A percentile compares a stretch with the other conserved stretches of the same genome.
Evolutionary conservation across 192 early-diverging fungal species (phyloP).

Genomic region (Coemansia sp.): DNA sequence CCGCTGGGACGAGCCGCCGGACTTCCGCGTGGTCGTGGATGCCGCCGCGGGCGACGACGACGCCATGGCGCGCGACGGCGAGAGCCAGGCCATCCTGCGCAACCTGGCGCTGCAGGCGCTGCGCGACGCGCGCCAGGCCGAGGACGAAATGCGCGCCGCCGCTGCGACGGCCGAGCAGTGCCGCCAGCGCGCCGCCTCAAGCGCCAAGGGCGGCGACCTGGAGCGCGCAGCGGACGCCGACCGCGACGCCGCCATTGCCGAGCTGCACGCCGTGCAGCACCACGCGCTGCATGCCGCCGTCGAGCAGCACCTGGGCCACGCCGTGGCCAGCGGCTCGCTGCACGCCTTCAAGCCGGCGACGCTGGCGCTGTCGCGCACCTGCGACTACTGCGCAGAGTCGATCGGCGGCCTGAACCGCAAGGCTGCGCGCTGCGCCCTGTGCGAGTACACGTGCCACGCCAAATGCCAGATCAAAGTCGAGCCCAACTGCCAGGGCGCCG

Average conservation of each 20-base stretch:
- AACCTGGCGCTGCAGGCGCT: constrained; percentile 38
- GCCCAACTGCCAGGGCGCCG: constrained; percentile 38
- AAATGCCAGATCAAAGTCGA: constrained; percentile 53
- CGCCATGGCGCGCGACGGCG: constrained; percentile 26
- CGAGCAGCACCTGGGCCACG: constrained; percentile 38
- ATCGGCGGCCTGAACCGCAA: constrained; percentile 49
- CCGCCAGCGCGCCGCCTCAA: constrained; percentile 10
- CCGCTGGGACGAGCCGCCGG: constrained; percentile 50
- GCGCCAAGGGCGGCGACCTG: constrained; percentile 11
- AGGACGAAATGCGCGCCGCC: constrained; percentile 25
- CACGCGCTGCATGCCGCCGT: constrained; percentile 32
- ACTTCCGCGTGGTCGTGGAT: constrained; percentile 50
- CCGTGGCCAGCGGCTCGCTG: constrained; percentile 33
- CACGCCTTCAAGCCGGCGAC: constrained; percentile 49
- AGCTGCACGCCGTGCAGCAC: constrained; percentile 46
- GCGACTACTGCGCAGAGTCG: constrained; percentile 54
- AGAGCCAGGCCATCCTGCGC: constrained; percentile 48
- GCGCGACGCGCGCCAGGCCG: constrained; percentile 15
- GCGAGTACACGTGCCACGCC: constrained; percentile 50
- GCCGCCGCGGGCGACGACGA: constrained; percentile 38
- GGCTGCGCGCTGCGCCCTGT: constrained; percentile 33
- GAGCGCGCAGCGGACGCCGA: constrained; percentile 21
- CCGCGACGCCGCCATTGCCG: constrained; percentile 33
- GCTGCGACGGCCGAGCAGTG: constrained; percentile 21
- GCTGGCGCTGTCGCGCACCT: constrained; percentile 40